A percentile compares a stretch with the other conserved stretches of the same genome.
Evolutionary conservation across 805 yeast species (phyloP).

Genomic region (Hanseniaspora singularis): DNA sequence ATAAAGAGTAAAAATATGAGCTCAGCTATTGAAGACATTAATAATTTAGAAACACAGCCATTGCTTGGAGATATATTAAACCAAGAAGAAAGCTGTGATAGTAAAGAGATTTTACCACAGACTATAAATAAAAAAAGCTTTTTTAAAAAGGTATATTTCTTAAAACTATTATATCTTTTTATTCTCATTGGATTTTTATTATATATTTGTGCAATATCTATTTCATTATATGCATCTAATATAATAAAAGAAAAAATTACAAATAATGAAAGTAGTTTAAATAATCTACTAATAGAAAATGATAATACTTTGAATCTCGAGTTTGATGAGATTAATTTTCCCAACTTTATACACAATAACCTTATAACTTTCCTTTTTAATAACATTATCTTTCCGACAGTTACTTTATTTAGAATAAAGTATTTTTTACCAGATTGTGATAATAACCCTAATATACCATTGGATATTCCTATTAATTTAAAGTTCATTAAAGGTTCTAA

Average conservation of each 20-base stretch:
- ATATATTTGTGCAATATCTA: not conserved
- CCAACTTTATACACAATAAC: not conserved
- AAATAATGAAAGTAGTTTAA: not conserved
- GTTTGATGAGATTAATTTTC: not conserved
- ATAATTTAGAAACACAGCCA: not conserved
- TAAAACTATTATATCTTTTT: no score
- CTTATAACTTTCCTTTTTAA: not conserved
- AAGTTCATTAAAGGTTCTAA: not conserved
- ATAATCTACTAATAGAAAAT: not conserved
- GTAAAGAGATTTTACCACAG: no score
- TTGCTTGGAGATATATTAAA: no score
- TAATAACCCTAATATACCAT: conserved; percentile 1
- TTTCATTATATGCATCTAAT: not conserved
- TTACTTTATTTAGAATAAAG: not conserved
- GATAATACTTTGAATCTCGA: not conserved
- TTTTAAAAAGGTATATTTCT: no score
- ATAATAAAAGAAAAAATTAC: not conserved
- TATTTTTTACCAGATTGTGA: conserved; percentile 5
- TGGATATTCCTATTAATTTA: conserved; percentile 6
- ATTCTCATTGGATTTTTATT: not conserved
- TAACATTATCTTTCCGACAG: not conserved
- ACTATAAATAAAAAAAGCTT: no score
- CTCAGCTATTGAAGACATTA: not conserved
- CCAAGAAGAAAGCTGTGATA: no score
- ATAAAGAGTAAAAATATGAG: not conserved